phyloP scores from a whole-genome alignment of 148 eudicot genomes.

The Cornus controversa region DNA sequence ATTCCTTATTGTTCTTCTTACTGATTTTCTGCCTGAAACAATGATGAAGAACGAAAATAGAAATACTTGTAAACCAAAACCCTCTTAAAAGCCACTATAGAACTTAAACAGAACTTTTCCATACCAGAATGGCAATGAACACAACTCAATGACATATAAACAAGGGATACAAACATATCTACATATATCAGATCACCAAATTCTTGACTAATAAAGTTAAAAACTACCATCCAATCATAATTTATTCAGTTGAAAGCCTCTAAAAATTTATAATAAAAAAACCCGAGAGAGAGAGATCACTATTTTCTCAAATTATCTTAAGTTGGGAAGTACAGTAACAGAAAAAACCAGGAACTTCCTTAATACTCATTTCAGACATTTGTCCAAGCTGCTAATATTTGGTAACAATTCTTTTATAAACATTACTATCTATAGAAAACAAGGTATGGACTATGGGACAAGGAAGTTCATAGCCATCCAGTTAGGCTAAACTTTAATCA shows the following conservation, averaged over 20 bases:
- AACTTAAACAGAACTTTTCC: too few relatives aligned
- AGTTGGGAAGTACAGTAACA: not conserved
- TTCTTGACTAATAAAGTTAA: not conserved
- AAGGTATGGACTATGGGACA: not conserved
- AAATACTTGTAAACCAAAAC: too few relatives aligned
- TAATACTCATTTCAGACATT: not conserved
- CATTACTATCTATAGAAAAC: too few relatives aligned
- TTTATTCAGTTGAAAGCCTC: not conserved
- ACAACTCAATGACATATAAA: not conserved
- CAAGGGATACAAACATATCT: not conserved
- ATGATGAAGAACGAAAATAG: not conserved
- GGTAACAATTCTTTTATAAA: not conserved
- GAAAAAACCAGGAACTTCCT: not conserved
- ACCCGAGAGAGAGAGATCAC: not conserved
- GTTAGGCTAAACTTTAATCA: too few relatives aligned
- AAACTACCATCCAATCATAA: not conserved
- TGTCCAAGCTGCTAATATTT: not conserved
- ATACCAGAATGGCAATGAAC: not conserved
- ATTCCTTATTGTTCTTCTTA: too few relatives aligned
- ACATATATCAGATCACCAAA: not conserved
- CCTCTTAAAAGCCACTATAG: not conserved
- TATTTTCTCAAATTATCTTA: too few relatives aligned
- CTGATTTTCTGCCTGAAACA: not conserved
- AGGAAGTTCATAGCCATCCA: not conserved
- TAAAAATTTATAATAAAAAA: too few relatives aligned